These are phyloP conservation scores for Scutellaria minor DNA, from an alignment of 257 asterid genomes.

Conservation along the genomic window DNA sequence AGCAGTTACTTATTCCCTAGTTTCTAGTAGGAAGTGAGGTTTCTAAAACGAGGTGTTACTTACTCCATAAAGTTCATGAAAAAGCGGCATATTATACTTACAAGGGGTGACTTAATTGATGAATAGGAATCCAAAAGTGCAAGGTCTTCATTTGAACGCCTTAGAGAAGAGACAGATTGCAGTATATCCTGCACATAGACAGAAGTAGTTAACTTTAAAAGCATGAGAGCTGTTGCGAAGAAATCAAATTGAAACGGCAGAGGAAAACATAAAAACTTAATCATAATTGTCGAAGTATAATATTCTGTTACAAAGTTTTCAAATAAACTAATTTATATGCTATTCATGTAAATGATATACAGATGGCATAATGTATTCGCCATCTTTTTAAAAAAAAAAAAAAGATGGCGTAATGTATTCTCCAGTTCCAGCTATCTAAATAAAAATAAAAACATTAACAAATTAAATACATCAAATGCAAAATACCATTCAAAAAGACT, in stretches of 20 bases:
- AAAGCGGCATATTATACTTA: slow-evolving; percentile 46
- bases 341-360: neutral
- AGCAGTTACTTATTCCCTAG: neutral
- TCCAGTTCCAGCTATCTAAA: slow-evolving; percentile 5
- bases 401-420: neutral
- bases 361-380: slow-evolving; percentile 3
- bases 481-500: neutral
- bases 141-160: slow-evolving; percentile 72
- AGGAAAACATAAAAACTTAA: slow-evolving; percentile 15
- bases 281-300: neutral
- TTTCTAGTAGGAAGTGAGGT: slow-evolving; percentile 8
- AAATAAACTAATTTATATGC: neutral
- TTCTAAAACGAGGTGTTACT: neutral
- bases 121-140: slow-evolving; percentile 69
- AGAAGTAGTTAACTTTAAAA: slow-evolving; percentile 20
- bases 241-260: slow-evolving; percentile 20
- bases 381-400: too few relatives aligned
- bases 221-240: slow-evolving; percentile 25
- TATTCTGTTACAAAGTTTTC: neutral
- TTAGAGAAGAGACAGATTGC: slow-evolving; percentile 71
- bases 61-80: neutral
- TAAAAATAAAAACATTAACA: neutral
- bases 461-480: neutral
- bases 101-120: slow-evolving; percentile 81
- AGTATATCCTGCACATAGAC: slow-evolving; percentile 66